Base-by-base conservation (phyloP, 2,329 filamentous ascomycete species). In the Acrocalymma vagum region DNA sequence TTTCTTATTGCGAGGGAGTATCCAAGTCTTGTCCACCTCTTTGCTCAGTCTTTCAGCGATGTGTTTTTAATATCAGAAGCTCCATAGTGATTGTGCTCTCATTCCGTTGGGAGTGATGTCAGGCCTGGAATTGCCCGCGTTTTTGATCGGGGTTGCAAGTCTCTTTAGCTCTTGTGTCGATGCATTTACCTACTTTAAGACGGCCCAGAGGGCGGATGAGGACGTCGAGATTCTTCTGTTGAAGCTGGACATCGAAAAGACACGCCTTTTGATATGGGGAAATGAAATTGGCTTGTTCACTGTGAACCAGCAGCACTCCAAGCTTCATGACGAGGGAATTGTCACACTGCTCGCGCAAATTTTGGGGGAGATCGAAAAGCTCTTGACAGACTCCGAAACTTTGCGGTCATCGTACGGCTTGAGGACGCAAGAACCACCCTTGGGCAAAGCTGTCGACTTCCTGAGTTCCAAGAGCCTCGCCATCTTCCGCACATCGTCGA, bases 111-210 rank as follows among this genome's bases (percentile, higher is more conserved):
- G 8, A 31, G 29, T 14, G 10, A 33, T 33, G 30, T 33, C 30
- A 6, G 30, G 17, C 16, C 13, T 33, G 9, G 30, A 33, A 22
- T 5, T 33, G 17, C 30, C 30, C 18, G 30, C 30, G 6, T 33
- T 33, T 33, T 10, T 33, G 21, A 33, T 38, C 20, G 34, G 14
- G 11, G 24, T 16, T 11, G 34, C 34, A 6, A 21, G 25, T 16
- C 34, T 38, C 14, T 38, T 38, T 20, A 38, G 25, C 34, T 29
- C 24, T 3, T 38, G 16, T 26, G 17, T 38, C 34, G 34, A 38
- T 9, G 24, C 8, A 4, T 38, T 38, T 15, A 13, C 14, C 21
- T 36, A 36, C 23, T 36, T 36, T 14, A 25, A 36, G 23, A 17
- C 32, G 5, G 32, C 21, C 6, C 21, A 36, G 15, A 11, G 32